Conservation (phyloP, 768 basidiomycete genomes). For the Podaxis rugospora region DNA sequence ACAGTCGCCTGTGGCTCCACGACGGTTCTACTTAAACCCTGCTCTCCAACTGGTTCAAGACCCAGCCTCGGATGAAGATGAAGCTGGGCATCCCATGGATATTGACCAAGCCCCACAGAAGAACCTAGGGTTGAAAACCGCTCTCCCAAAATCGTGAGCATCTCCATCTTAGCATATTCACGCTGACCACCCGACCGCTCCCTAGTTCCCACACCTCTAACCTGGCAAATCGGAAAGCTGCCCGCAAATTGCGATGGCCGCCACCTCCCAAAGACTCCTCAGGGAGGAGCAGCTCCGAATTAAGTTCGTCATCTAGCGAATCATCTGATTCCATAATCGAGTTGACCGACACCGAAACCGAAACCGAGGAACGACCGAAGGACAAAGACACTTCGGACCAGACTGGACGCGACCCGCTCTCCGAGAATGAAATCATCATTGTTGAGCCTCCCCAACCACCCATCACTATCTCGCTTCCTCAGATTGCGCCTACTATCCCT, state of each 20-base stretch:
- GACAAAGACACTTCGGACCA: not conserved
- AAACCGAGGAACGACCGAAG: not conserved
- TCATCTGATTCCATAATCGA: not conserved
- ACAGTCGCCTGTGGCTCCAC: not conserved
- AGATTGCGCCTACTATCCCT: constrained; percentile 6
- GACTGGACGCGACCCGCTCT: not conserved
- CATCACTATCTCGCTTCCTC: constrained; percentile 17
- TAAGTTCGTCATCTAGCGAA: constrained; percentile 1
- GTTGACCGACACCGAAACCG: not conserved
- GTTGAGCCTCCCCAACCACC: constrained; percentile 14
- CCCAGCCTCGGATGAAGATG: not conserved
- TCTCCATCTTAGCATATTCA: not conserved
- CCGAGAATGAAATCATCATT: constrained; percentile 11
- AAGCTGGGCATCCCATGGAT: constrained; percentile 2
- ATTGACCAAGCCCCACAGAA: constrained; percentile 7
- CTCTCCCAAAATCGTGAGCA: not conserved
- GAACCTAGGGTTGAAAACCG: not conserved
- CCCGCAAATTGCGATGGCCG: constrained; percentile 4
- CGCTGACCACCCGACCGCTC: not conserved
- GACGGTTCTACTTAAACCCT: constrained; percentile 4
- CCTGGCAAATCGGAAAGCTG: constrained; percentile 1
- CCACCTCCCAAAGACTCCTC: not conserved
- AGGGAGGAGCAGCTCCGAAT: not conserved
- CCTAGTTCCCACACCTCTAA: not conserved
- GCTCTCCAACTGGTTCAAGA: not conserved